Base-by-base conservation (phyloP, 2,329 filamentous ascomycete genomes). In the Aspergillus alliaceus region DNA sequence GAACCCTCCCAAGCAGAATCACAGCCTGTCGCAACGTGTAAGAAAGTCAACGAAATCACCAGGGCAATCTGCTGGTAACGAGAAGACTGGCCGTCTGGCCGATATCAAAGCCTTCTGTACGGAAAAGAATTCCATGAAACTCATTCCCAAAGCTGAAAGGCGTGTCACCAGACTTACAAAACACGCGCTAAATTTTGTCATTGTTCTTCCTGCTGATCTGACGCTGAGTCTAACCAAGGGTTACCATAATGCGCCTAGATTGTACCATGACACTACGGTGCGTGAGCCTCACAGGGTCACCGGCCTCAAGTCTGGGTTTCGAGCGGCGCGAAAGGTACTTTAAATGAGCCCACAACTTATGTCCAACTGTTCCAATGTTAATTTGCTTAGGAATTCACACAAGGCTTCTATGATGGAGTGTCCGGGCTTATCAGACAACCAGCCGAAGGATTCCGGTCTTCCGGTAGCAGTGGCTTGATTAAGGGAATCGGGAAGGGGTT, bases 251-350 rank as follows among this genome's bases (percentile, higher is more conserved):
- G 88, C 90, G 6, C 92, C 93, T 0, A 88, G 85, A 64, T 78
- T 96, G 1, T 96, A 96, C 69, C 90, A 92, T 40, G 92, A 96
- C 66, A 86, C 90, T 1, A 93, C 87, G 1, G 86, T 96, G 1
- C 83, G 90, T 8, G 88, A 89, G n/a, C 79, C 84, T 1, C 89
- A 91, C 56, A 91, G 90, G 64, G 90, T 96, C 4, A 92, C 90
- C 0, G 89, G 87, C 51, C 77, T 96, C 50, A 82, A 85, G 52
- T 90, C 87, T 60, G 93, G 93, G 0, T 74, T 96, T 25, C 87
- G 82, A 60, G 87, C 91, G 44, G 93, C 92, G 9, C 8, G n/a
- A n/a, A n/a, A n/a, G n/a, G n/a, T n/a, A n/a, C n/a, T n/a, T n/a
- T n/a, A n/a, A n/a, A n/a, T n/a, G n/a, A n/a, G n/a, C n/a, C n/a